Evolutionary conservation across 2,329 filamentous ascomycete species (phyloP).

Genomic region (Trichoderma sp.): DNA sequence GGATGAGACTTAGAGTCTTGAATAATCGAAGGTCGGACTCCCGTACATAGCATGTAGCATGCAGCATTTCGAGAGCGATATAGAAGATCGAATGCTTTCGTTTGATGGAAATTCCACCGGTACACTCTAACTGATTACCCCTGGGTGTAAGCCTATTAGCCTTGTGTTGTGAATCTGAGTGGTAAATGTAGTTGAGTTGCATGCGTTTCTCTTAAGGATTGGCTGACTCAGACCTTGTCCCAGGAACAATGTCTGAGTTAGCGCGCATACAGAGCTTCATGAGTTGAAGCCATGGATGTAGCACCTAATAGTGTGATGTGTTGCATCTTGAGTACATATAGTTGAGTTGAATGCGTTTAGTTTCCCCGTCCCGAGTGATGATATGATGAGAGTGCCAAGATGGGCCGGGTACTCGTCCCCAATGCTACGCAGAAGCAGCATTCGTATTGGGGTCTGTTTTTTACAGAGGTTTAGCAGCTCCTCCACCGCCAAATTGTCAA

Average conservation of each 20-base stretch:
- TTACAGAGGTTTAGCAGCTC: background rate
- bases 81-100: too few species aligned
- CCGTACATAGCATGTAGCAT: too few species aligned
- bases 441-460: conserved; percentile 2
- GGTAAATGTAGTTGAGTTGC: background rate
- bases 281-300: background rate
- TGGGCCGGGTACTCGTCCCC: conserved; percentile 1
- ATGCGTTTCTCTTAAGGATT: background rate
- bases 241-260: too few species aligned
- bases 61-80: too few species aligned
- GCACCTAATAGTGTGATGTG: background rate
- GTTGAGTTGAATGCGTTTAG: background rate
- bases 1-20: too few species aligned
- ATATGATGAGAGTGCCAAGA: background rate
- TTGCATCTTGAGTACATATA: background rate
- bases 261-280: too few species aligned
- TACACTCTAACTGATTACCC: too few species aligned
- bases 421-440: conserved; percentile 1
- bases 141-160: too few species aligned
- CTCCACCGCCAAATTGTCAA: background rate
- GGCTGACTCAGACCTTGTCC: too few species aligned
- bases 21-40: too few species aligned
- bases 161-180: too few species aligned
- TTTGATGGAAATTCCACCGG: too few species aligned
- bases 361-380: background rate